Conservation (phyloP, 2,329 filamentous ascomycete species). For the Tolypocladium cylindrosporum region DNA sequence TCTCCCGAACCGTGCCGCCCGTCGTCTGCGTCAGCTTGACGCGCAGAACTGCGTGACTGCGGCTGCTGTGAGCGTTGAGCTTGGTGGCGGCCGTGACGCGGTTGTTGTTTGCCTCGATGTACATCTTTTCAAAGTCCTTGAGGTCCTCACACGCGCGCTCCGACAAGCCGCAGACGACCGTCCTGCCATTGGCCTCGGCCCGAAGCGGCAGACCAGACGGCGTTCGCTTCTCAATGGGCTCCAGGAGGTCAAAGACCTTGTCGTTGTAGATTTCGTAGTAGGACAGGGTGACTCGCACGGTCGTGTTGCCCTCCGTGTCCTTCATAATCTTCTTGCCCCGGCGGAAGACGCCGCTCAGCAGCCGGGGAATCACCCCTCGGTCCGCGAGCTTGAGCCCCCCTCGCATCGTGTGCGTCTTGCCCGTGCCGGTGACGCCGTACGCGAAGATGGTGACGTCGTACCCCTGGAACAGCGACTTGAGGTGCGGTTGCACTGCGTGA, state of each 20-base stretch:
- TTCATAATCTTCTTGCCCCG: slow-evolving; percentile 77
- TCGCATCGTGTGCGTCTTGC: slow-evolving; percentile 94
- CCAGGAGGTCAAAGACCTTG: slow-evolving; percentile 85
- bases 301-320: slow-evolving; percentile 60
- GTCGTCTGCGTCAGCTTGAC: slow-evolving; percentile 78
- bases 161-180: slow-evolving; percentile 74
- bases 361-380: slow-evolving; percentile 75
- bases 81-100: slow-evolving; percentile 84
- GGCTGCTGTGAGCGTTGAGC: slow-evolving; percentile 82
- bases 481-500: slow-evolving; percentile 65
- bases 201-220: slow-evolving; percentile 70
- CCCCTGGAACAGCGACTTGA: slow-evolving; percentile 87
- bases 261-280: slow-evolving; percentile 99
- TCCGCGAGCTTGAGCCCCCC: slow-evolving; percentile 80
- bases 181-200: slow-evolving; percentile 80
- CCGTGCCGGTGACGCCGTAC: slow-evolving; percentile 86
- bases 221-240: slow-evolving; percentile 78
- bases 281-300: slow-evolving; percentile 65
- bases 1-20: slow-evolving; percentile 57
- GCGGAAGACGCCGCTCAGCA: slow-evolving; percentile 79
- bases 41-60: slow-evolving; percentile 82
- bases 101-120: slow-evolving; percentile 87
- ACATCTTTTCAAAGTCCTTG: slow-evolving; percentile 82
- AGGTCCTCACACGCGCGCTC: slow-evolving; percentile 74
- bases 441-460: slow-evolving; percentile 85